Evolutionary conservation across 2,329 filamentous ascomycete species (phyloP), one percentile per base, ranked within the genome.

Genomic region (Pseudopyricularia cyperi): DNA sequence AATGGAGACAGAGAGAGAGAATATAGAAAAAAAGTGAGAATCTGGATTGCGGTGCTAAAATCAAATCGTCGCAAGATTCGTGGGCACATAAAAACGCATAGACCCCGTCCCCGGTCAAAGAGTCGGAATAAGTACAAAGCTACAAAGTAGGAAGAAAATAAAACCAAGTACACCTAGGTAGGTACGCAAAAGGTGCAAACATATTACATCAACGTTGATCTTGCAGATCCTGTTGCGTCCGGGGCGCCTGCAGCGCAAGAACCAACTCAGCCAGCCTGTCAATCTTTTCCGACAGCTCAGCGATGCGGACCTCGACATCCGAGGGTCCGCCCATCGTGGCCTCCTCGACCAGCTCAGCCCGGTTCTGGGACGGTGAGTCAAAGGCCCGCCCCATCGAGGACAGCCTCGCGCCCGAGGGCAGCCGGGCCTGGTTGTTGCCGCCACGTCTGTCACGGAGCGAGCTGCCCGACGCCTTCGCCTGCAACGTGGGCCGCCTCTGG

Each of bases 261-360:
- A 82, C 66, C 48, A 76, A 60, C 19, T 72, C 67, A 0, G 78
- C 79, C 56, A 83, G 65, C 52, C 72, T 72, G 56, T 81, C 77
- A 58, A 83, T 79, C 68, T 81, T 82, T 47, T 63, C 64, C 42
- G 71, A 70, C 57, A 83, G 62, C 56, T 82, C 78, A 4, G 66
- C 63, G 52, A 83, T 72, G 55, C 75, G 74, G 26, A 71, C 68
- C 14, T 60, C 57, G 6, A 57, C 54, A n/a, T 60, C 58, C 4
- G 52, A 53, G 5, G 58, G 58, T 14, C 55, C 53, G 1, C 56
- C 57, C 46, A 57, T 53, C 15, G 50, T 55, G 1, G 57, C 55
- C 46, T 60, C 58, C 30, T 60, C 58, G 46, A 22, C 34, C 11
- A n/a, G 17, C 22, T 9, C 15, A 52, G 54, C 19, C 17, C 39